These are phyloP conservation scores for Phytophthora vignae DNA, from an alignment of 352 stramenopile genomes.

Conservation along the genomic window DNA sequence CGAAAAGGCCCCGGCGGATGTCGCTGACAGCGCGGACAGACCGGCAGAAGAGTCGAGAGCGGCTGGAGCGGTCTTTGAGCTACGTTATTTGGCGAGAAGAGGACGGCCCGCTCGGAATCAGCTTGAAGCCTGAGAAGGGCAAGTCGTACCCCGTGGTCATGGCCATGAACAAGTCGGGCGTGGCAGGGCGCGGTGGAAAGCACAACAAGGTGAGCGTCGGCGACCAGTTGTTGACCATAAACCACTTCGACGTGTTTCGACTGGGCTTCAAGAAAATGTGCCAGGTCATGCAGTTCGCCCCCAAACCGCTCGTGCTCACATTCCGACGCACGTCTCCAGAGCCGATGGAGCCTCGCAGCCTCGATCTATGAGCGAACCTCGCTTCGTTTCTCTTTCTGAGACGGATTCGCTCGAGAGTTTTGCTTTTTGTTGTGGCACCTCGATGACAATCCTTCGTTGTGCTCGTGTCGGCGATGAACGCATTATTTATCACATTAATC, in stretches of 20 bases:
- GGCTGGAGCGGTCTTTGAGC: conserved; percentile 63
- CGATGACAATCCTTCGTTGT: not conserved
- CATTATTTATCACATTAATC: conserved; percentile 29
- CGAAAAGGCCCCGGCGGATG: conserved; percentile 22
- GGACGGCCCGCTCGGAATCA: conserved; percentile 63
- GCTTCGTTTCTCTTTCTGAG: not conserved
- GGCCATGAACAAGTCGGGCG: conserved; percentile 44
- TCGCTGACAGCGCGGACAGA: conserved; percentile 22
- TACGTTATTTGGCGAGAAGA: conserved; percentile 80
- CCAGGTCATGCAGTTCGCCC: conserved; percentile 70
- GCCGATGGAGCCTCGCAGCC: conserved; percentile 37
- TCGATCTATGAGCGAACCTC: conserved; percentile 53
- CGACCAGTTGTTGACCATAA: conserved; percentile 76
- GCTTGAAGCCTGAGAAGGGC: conserved; percentile 55
- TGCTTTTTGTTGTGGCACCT: not conserved
- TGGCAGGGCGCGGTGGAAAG: conserved; percentile 42
- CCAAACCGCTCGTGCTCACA: conserved; percentile 73
- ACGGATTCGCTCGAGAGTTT: no score
- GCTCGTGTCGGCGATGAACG: conserved; percentile 1
- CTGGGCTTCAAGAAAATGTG: conserved; percentile 66
- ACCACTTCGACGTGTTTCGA: conserved; percentile 67
- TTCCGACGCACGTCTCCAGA: conserved; percentile 55
- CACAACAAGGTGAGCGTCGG: conserved; percentile 46
- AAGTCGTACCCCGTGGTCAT: conserved; percentile 67
- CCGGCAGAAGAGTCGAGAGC: conserved; percentile 53